Conservation (phyloP, 768 basidiomycete genomes). For the Phanerodontia chrysosporium region DNA sequence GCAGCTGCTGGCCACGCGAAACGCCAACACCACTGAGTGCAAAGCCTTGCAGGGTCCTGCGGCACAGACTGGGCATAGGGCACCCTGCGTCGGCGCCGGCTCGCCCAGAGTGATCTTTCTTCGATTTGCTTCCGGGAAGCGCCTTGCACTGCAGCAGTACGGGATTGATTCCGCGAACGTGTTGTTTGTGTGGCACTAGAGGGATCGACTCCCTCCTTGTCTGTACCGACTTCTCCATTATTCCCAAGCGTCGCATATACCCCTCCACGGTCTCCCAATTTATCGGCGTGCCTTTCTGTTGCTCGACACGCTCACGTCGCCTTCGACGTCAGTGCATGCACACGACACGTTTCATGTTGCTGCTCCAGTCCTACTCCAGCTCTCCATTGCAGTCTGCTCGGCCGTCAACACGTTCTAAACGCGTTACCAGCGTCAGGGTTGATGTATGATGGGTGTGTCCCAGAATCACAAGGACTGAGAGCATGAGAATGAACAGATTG, state of each 20-base stretch:
- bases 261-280: too few species aligned
- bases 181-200: neutral
- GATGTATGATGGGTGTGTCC: neutral
- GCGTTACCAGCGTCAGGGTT: neutral
- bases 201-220: neutral
- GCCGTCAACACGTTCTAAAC: neutral
- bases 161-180: slow-evolving; percentile 18
- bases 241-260: neutral
- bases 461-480: neutral
- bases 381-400: neutral
- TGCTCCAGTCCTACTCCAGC: neutral
- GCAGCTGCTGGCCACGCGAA: slow-evolving; percentile 15
- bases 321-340: neutral
- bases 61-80: neutral
- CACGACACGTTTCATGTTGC: neutral
- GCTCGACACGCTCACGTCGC: neutral
- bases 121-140: slow-evolving; percentile 24
- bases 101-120: slow-evolving; percentile 8
- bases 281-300: neutral
- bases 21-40: slow-evolving; percentile 20
- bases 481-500: neutral
- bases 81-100: slow-evolving; percentile 9
- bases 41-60: neutral
- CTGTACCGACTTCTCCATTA: neutral
- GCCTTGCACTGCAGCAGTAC: slow-evolving; percentile 10